These are phyloP conservation scores for Diplodia sapinea DNA, from an alignment of 2,329 filamentous ascomycete species.

Conservation along the genomic window DNA sequence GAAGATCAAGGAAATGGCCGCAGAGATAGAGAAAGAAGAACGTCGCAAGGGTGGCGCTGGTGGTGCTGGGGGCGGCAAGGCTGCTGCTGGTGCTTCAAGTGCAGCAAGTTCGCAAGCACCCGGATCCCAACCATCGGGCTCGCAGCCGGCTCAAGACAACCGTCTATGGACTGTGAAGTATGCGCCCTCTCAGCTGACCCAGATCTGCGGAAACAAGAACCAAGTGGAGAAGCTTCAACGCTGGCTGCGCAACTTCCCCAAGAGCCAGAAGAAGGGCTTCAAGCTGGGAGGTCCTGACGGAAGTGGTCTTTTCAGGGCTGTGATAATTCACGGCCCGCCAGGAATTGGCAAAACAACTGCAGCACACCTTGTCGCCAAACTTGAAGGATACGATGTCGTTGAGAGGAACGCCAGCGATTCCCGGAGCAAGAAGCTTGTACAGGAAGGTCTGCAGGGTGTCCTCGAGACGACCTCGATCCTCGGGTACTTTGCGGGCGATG, in stretches of 20 bases:
- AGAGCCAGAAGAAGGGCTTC: conserved; percentile 79
- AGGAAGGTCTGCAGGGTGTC: conserved; percentile 84
- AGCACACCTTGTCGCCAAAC: conserved; percentile 88
- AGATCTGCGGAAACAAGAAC: conserved; percentile 94
- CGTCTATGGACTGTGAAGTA: conserved; percentile 92
- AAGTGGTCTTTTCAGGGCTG: conserved; percentile 80
- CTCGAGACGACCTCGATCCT: conserved; percentile 91
- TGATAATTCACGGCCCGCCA: conserved; percentile 93
- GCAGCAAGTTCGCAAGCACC: conserved; percentile 46
- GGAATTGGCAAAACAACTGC: conserved; percentile 98
- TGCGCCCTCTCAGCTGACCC: conserved; percentile 79
- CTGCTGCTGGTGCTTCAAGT: conserved; percentile 49
- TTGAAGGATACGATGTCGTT: conserved; percentile 91
- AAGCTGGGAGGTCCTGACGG: conserved; percentile 83
- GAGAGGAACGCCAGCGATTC: conserved; percentile 97
- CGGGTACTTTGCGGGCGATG: conserved; percentile 86
- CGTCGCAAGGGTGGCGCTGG: conserved; percentile 54
- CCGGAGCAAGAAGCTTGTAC: conserved; percentile 93
- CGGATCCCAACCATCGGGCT: conserved; percentile 39
- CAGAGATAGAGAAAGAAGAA: conserved; percentile 85
- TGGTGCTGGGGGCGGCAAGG: conserved; percentile 46
- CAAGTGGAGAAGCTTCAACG: conserved; percentile 86
- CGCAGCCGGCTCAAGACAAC: conserved; percentile 41
- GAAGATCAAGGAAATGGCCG: conserved; percentile 79
- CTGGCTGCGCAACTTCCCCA: conserved; percentile 85